A percentile compares a stretch with the other conserved stretches of the same genome.
phyloP scores from a whole-genome alignment of 129 eudicot species.

The Chrysanthemum lavandulifolium region DNA sequence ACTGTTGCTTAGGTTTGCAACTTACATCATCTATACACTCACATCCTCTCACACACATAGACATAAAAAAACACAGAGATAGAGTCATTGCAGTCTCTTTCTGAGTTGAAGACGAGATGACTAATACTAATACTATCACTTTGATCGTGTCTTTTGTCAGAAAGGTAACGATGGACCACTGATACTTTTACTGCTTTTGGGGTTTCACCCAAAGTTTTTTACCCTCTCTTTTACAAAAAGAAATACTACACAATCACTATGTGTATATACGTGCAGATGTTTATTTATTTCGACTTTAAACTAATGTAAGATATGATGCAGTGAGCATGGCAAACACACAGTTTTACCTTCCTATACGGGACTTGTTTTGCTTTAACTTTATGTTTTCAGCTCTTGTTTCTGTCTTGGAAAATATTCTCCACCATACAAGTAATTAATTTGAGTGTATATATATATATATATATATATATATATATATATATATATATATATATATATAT shows the following conservation, averaged over 20 bases:
- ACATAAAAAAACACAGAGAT: conserved; percentile 28
- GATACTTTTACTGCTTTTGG: conserved; percentile 63
- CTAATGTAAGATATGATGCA: conserved; percentile 14
- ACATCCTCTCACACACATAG: conserved; percentile 1
- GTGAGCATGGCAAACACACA: conserved; percentile 38
- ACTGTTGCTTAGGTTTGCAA: conserved; percentile 52
- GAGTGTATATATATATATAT: background rate
- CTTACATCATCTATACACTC: conserved; percentile 20
- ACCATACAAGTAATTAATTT: conserved; percentile 5
- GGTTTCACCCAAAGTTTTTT: conserved; percentile 81
- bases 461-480: no score
- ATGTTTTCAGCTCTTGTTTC: conserved; percentile 28
- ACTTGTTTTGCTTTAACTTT: conserved; percentile 29
- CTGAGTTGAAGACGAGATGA: conserved; percentile 19
- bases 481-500: no score
- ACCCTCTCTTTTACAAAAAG: conserved; percentile 26
- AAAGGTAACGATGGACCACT: conserved; percentile 74
- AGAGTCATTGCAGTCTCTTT: conserved; percentile 34
- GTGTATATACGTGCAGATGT: background rate
- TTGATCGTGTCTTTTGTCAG: conserved; percentile 57
- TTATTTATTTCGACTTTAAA: conserved; percentile 16
- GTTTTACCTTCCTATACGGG: conserved; percentile 38
- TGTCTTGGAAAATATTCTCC: conserved; percentile 21
- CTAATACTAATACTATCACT: conserved; percentile 65
- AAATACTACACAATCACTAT: background rate